A percentile compares a stretch with the other conserved stretches of the same genome.
Evolutionary conservation across 495 filamentous ascomycete species (phyloP).

Genomic region (Annulohypoxylon maeteangense): DNA sequence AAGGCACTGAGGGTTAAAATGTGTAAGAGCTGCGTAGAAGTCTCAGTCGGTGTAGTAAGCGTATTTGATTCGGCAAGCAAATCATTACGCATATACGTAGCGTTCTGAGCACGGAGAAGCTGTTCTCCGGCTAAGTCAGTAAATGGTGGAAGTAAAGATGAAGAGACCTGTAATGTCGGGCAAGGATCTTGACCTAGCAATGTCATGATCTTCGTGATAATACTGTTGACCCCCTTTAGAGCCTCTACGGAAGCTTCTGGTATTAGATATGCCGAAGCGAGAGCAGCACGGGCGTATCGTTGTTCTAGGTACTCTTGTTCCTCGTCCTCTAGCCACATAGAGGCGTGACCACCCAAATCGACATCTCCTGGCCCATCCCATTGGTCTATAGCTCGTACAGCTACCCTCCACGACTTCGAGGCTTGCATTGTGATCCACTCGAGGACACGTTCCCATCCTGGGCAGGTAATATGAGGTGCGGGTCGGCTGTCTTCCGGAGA

Average conservation of each 20-base stretch:
- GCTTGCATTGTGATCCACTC: conserved; percentile 74
- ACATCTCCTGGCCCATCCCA: conserved; percentile 87
- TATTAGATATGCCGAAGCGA: conserved; percentile 78
- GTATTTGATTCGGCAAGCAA: conserved; percentile 71
- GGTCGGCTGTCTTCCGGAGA: conserved; percentile 20
- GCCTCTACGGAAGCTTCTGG: conserved; percentile 67
- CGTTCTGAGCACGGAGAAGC: conserved; percentile 52
- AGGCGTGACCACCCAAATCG: conserved; percentile 77
- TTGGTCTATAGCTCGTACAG: conserved; percentile 70
- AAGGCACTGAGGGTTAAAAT: conserved; percentile 74
- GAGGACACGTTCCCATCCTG: conserved; percentile 82
- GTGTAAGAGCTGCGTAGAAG: conserved; percentile 71
- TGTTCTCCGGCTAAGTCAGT: conserved; percentile 43
- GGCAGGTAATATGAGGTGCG: conserved; percentile 44
- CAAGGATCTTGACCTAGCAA: conserved; percentile 69
- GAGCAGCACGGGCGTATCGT: conserved; percentile 75
- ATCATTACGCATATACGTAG: conserved; percentile 59
- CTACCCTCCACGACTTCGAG: conserved; percentile 66
- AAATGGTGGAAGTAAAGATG: conserved; percentile 56
- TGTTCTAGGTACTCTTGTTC: conserved; percentile 63
- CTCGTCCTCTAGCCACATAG: conserved; percentile 62
- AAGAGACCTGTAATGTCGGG: conserved; percentile 56
- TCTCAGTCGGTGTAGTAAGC: conserved; percentile 71
- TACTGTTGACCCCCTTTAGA: conserved; percentile 69
- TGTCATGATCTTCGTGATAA: conserved; percentile 68